Conservation (phyloP, 2,329 filamentous ascomycete species). For the Pezicula radicicola region DNA sequence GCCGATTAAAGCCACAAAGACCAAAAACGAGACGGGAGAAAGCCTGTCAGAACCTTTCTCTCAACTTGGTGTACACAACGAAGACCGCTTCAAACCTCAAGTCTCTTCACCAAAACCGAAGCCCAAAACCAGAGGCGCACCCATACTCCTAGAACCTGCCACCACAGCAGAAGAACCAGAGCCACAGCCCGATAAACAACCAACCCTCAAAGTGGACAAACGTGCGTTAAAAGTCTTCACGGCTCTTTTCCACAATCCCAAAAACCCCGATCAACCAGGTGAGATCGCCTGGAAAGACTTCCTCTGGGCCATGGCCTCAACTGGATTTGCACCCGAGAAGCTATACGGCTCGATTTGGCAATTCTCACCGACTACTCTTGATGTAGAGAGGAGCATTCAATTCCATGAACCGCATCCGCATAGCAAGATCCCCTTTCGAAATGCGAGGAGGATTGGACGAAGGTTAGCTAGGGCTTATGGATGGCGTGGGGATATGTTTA, state of each 20-base stretch:
- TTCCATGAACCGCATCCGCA: conserved; percentile 59
- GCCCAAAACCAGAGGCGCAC: conserved; percentile 19
- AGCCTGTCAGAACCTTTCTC: conserved; percentile 20
- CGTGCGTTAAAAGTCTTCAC: conserved; percentile 39
- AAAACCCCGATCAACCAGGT: conserved; percentile 33
- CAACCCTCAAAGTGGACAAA: conserved; percentile 30
- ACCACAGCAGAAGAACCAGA: neutral
- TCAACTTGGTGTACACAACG: conserved; percentile 16
- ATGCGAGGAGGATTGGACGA: conserved; percentile 44
- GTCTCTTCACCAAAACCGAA: conserved; percentile 18
- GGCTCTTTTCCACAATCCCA: conserved; percentile 36
- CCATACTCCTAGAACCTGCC: conserved; percentile 1
- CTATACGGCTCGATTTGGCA: conserved; percentile 61
- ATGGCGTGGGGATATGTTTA: conserved; percentile 46
- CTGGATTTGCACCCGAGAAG: conserved; percentile 52
- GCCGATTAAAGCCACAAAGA: conserved; percentile 16
- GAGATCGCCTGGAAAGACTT: conserved; percentile 53
- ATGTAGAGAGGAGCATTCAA: conserved; percentile 48
- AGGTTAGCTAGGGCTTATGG: conserved; percentile 48
- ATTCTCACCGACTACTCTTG: conserved; percentile 39
- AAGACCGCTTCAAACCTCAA: conserved; percentile 2
- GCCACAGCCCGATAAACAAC: conserved; percentile 13
- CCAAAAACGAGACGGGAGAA: neutral
- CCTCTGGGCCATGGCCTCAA: conserved; percentile 45
- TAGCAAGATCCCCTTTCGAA: conserved; percentile 45